phyloP scores from a whole-genome alignment of 139 green algal species.

The Micromonas commoda region DNA sequence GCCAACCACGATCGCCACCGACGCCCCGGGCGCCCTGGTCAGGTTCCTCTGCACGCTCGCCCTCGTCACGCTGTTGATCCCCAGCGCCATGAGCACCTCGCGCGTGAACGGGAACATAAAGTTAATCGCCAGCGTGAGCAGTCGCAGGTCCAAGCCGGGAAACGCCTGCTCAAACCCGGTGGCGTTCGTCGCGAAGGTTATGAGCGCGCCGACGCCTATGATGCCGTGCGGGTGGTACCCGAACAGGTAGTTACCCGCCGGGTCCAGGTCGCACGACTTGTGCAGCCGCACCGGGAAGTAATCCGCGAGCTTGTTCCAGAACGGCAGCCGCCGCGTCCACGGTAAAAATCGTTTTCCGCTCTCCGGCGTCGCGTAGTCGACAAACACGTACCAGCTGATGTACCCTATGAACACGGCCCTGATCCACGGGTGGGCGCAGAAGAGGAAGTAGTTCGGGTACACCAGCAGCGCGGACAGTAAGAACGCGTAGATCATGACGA shows the following conservation, averaged over 20 bases:
- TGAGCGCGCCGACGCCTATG: constrained; percentile 34
- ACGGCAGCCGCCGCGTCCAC: background rate
- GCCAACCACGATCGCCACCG: constrained; percentile 31
- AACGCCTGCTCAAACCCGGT: constrained; percentile 19
- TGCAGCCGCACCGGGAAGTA: constrained; percentile 28
- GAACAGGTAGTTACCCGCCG: constrained; percentile 26
- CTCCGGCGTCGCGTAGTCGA: background rate
- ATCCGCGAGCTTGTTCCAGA: constrained; percentile 6
- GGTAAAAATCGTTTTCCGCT: background rate
- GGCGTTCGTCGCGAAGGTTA: constrained; percentile 29
- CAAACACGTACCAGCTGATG: constrained; percentile 7
- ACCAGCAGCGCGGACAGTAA: constrained; percentile 9
- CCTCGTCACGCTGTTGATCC: constrained; percentile 35
- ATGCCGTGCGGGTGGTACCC: constrained; percentile 43
- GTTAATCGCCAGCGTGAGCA: constrained; percentile 31
- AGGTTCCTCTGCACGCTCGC: constrained; percentile 15
- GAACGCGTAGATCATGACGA: constrained; percentile 21
- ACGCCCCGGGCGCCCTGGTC: constrained; percentile 12
- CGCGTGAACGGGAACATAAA: constrained; percentile 44
- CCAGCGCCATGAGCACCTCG: constrained; percentile 39
- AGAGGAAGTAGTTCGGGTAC: background rate
- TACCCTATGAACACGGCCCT: constrained; percentile 9
- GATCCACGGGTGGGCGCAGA: background rate
- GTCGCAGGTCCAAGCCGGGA: constrained; percentile 29
- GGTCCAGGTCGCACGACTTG: constrained; percentile 7